These are phyloP conservation scores for Suhomyces taliae DNA, from an alignment of 1,139 yeast genomes.

Conservation along the genomic window DNA sequence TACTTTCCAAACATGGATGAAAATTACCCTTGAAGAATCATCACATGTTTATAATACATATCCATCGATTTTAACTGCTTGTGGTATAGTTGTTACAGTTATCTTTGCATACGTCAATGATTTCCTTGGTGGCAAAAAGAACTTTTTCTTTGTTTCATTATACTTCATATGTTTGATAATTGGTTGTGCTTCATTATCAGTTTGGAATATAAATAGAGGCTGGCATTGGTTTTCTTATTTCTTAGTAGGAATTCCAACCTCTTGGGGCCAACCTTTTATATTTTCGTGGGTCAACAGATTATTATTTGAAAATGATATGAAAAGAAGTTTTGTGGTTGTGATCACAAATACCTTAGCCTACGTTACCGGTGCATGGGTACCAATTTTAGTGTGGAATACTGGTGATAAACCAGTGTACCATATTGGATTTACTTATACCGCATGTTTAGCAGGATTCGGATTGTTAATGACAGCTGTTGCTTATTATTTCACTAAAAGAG, in stretches of 20 bases:
- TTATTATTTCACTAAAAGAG: conserved; percentile 31
- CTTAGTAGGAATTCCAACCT: conserved; percentile 46
- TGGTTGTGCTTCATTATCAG: conserved; percentile 44
- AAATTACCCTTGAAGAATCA: conserved; percentile 36
- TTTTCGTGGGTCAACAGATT: conserved; percentile 26
- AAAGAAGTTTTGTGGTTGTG: conserved; percentile 25
- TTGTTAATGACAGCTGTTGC: conserved; percentile 25
- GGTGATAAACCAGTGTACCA: conserved; percentile 35
- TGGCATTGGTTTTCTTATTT: conserved; percentile 52
- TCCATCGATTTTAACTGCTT: conserved; percentile 49
- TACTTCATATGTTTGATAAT: conserved; percentile 38
- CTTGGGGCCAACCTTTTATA: conserved; percentile 29
- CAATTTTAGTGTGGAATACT: conserved; percentile 28
- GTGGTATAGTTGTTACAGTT: conserved; percentile 43
- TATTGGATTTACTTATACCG: conserved; percentile 26
- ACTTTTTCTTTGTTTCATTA: conserved; percentile 33
- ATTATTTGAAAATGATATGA: conserved; percentile 22
- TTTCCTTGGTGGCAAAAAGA: conserved; percentile 42
- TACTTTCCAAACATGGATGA: conserved; percentile 56
- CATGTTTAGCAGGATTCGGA: conserved; percentile 22
- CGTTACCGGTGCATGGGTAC: conserved; percentile 26
- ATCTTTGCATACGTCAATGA: conserved; percentile 44
- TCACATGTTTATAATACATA: conserved; percentile 46
- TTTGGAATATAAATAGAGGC: conserved; percentile 48
- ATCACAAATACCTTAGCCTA: conserved; percentile 25